These are phyloP conservation scores for Dactylellina leptospora DNA, from an alignment of 2,329 filamentous ascomycete genomes.

Conservation along the genomic window DNA sequence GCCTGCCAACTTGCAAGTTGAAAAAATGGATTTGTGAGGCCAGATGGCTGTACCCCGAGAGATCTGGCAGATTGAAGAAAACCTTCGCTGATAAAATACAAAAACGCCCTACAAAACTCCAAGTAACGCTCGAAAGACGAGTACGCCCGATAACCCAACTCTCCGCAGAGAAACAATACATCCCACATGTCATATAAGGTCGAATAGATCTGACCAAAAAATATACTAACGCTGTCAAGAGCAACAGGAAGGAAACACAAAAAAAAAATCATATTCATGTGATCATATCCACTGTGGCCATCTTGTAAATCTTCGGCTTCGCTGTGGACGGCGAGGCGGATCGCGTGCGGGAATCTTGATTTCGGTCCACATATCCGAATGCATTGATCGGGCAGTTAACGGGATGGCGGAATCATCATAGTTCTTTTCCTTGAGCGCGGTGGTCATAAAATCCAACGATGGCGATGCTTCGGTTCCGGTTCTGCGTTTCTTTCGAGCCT, in stretches of 20 bases:
- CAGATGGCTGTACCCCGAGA: too few species aligned
- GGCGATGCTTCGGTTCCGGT: conserved; percentile 24
- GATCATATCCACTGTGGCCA: conserved; percentile 31
- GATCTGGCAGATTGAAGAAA: too few species aligned
- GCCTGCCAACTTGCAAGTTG: too few species aligned
- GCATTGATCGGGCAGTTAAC: conserved; percentile 28
- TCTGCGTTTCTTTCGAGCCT: conserved; percentile 28
- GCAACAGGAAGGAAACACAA: background rate
- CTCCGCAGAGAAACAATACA: too few species aligned
- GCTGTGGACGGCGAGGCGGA: conserved; percentile 6
- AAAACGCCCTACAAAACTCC: too few species aligned
- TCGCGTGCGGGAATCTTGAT: conserved; percentile 11
- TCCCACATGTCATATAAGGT: too few species aligned
- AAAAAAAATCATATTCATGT: conserved; percentile 18
- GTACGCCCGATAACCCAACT: too few species aligned
- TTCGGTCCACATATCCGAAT: conserved; percentile 26
- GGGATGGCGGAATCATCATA: conserved; percentile 24
- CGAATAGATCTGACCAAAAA: conserved; percentile 3
- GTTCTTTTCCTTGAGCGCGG: conserved; percentile 27
- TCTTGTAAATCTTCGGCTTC: conserved; percentile 13
- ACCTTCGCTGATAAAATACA: too few species aligned
- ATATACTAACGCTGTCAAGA: background rate
- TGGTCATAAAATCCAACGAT: conserved; percentile 38
- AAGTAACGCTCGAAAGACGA: too few species aligned
- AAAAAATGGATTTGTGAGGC: too few species aligned